Evolutionary conservation across 495 filamentous ascomycete species (phyloP).

Genomic region (Neurospora pannonica): DNA sequence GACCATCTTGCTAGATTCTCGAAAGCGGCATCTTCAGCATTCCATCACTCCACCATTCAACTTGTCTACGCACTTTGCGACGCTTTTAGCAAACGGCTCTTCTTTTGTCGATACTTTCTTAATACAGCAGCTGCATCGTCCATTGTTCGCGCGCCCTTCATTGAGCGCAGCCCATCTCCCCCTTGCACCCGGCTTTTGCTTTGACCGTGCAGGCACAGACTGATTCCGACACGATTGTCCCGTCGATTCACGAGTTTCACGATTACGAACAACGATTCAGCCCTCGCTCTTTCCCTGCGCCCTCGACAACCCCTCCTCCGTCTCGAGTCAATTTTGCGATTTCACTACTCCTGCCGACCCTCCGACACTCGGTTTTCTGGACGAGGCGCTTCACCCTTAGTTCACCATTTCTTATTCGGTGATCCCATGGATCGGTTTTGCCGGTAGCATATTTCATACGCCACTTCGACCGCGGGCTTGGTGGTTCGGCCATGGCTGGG

Average conservation of each 20-base stretch:
- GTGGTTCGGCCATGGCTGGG: conserved; percentile 6
- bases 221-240: neutral
- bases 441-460: conserved; percentile 14
- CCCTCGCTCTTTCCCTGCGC: neutral
- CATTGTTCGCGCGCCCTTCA: conserved; percentile 12
- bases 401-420: neutral
- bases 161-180: conserved; percentile 5
- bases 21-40: neutral
- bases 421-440: conserved; percentile 21
- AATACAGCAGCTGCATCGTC: conserved; percentile 27
- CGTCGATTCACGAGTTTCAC: neutral
- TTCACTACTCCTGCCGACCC: neutral
- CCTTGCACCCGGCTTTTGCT: neutral
- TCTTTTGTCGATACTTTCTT: conserved; percentile 13
- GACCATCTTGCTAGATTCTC: neutral
- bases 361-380: neutral
- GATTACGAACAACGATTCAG: neutral
- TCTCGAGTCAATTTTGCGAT: neutral
- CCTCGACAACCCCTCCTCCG: neutral
- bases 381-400: neutral
- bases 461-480: conserved; percentile 12
- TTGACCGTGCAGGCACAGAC: neutral
- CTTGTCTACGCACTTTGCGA: conserved; percentile 6
- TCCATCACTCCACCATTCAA: neutral
- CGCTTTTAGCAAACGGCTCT: neutral